Evolutionary conservation across 306 rosid genomes (phyloP).

Genomic region (Datisca glomerata): DNA sequence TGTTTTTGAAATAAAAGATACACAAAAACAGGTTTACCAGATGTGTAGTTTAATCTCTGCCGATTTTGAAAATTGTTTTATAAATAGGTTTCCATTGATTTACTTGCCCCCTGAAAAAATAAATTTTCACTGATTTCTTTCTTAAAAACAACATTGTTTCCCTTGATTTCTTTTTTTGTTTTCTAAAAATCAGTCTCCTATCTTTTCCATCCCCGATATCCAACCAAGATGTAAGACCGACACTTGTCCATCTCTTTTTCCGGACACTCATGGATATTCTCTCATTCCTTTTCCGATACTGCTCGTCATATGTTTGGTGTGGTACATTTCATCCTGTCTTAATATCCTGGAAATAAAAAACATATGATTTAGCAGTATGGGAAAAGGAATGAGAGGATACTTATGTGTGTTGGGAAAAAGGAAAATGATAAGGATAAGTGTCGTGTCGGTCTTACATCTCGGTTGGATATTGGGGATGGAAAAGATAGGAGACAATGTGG

Average conservation of each 20-base stretch:
- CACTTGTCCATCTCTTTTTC: neutral
- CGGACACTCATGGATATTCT: neutral
- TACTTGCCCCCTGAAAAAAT: too few species aligned
- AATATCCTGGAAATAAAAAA: slow-evolving; percentile 1
- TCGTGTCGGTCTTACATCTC: too few species aligned
- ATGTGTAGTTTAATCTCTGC: too few species aligned
- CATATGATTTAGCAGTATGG: slow-evolving; percentile 1
- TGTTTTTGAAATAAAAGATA: too few species aligned
- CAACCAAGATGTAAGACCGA: neutral
- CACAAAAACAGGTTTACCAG: too few species aligned
- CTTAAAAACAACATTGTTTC: too few species aligned
- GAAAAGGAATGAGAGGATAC: neutral
- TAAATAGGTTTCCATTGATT: too few species aligned
- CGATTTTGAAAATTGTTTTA: too few species aligned
- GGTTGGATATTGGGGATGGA: neutral
- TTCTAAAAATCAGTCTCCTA: neutral
- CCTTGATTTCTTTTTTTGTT: too few species aligned
- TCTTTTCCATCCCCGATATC: neutral
- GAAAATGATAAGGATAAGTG: neutral
- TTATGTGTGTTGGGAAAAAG: too few species aligned
- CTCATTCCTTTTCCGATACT: neutral
- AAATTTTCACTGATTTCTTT: too few species aligned
- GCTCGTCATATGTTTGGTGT: neutral
- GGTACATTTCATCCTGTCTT: neutral
- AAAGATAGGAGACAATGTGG: neutral